phyloP scores from a whole-genome alignment of 345 rosid species.

The Citrus australasica region DNA sequence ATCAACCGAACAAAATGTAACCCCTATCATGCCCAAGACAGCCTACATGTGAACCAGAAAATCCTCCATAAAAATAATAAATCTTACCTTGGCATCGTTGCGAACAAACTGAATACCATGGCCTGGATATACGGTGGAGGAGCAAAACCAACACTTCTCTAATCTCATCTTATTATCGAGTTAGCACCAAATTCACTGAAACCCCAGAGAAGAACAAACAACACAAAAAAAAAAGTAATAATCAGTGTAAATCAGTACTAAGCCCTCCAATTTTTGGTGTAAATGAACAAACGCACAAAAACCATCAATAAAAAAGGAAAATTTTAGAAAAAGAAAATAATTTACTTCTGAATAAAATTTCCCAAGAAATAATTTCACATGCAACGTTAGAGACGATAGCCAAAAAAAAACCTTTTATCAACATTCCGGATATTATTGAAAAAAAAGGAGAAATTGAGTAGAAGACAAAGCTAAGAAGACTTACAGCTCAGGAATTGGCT shows the following conservation, averaged over 20 bases:
- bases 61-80: not conserved
- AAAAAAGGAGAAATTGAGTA: not conserved
- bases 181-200: not conserved
- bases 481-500: not conserved
- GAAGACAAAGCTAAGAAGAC: not conserved
- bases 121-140: slow-evolving; percentile 85
- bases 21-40: not conserved
- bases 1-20: not conserved
- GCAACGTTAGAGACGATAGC: not conserved
- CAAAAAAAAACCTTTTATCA: not conserved
- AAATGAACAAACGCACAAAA: not conserved
- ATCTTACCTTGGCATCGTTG: slow-evolving; percentile 74
- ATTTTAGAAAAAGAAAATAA: not conserved
- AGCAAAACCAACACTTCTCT: slow-evolving; percentile 95
- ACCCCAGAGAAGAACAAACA: not conserved
- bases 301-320: not conserved
- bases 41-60: not conserved
- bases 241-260: not conserved
- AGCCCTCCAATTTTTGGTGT: not conserved
- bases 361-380: not conserved
- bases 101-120: slow-evolving; percentile 89
- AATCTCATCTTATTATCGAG: slow-evolving; percentile 55
- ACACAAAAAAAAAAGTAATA: not conserved
- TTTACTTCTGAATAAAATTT: not conserved
- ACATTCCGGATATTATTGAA: not conserved